Conservation (phyloP, 2,329 filamentous ascomycete genomes). For the Keithomyces neogunnii region DNA sequence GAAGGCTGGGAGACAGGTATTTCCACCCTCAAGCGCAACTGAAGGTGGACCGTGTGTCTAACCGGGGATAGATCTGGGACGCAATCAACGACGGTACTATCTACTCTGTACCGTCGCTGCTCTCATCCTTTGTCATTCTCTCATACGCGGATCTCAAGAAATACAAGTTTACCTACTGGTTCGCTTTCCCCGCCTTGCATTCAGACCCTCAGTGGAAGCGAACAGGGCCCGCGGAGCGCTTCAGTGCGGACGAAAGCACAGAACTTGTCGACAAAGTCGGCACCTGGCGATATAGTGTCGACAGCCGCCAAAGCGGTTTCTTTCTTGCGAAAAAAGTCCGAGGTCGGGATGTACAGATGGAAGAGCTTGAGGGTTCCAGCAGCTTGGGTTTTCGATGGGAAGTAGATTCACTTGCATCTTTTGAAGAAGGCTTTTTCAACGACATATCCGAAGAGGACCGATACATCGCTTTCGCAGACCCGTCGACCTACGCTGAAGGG, state of each 20-base stretch:
- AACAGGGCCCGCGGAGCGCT: slow-evolving; percentile 39
- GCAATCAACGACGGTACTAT: slow-evolving; percentile 95
- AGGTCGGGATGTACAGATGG: slow-evolving; percentile 32
- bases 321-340: slow-evolving; percentile 80
- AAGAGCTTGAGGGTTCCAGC: slow-evolving; percentile 36
- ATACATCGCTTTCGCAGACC: slow-evolving; percentile 83
- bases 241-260: slow-evolving; percentile 64
- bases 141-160: slow-evolving; percentile 96
- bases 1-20: slow-evolving; percentile 68
- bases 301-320: slow-evolving; percentile 83
- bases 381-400: slow-evolving; percentile 64
- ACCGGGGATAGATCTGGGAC: slow-evolving; percentile 73
- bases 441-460: slow-evolving; percentile 61
- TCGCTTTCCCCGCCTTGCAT: slow-evolving; percentile 88
- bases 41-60: slow-evolving; percentile 5
- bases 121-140: slow-evolving; percentile 80
- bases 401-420: slow-evolving; percentile 65
- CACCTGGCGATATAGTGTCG: slow-evolving; percentile 77
- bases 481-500: slow-evolving; percentile 79
- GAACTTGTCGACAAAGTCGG: slow-evolving; percentile 74
- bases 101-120: slow-evolving; percentile 85
- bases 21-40: slow-evolving; percentile 10
- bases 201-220: slow-evolving; percentile 78
- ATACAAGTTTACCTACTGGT: slow-evolving; percentile 97
- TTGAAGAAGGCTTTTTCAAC: slow-evolving; percentile 83